Conservation (phyloP, 495 filamentous ascomycete species). For the Hypoxylon rickii region DNA sequence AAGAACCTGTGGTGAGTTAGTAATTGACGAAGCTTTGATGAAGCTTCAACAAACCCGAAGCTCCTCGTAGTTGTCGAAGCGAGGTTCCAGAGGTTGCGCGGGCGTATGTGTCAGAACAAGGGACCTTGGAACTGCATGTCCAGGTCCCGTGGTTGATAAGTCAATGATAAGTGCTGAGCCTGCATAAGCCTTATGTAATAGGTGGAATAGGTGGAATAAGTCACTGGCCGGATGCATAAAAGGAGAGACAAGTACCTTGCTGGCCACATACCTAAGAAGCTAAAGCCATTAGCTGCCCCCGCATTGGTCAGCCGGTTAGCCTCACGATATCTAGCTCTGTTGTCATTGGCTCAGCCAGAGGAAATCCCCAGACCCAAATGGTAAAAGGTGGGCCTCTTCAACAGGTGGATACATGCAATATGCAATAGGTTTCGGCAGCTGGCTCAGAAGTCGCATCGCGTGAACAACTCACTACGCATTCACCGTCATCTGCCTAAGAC, state of each 20-base stretch:
- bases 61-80: slow-evolving; percentile 13
- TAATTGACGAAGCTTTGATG: slow-evolving; percentile 17
- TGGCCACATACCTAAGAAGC: slow-evolving; percentile 2
- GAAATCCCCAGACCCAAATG: slow-evolving; percentile 13
- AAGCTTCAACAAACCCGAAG: slow-evolving; percentile 21
- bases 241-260: slow-evolving; percentile 6
- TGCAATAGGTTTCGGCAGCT: too few species aligned
- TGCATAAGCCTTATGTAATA: slow-evolving; percentile 14
- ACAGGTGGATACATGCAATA: slow-evolving; percentile 9
- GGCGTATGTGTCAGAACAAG: slow-evolving; percentile 13
- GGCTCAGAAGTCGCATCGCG: slow-evolving; percentile 8
- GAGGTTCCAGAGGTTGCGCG: not conserved
- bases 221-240: slow-evolving; percentile 10
- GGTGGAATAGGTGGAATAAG: too few species aligned
- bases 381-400: too few species aligned
- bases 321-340: slow-evolving; percentile 13
- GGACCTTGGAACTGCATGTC: slow-evolving; percentile 2
- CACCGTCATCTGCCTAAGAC: slow-evolving; percentile 10
- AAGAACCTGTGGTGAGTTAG: too few species aligned
- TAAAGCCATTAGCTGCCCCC: slow-evolving; percentile 1
- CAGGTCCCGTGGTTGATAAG: slow-evolving; percentile 12
- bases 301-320: slow-evolving; percentile 29
- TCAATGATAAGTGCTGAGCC: slow-evolving; percentile 11
- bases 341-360: slow-evolving; percentile 22
- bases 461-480: not conserved